Base-by-base conservation (phyloP, 2,329 filamentous ascomycete species). In the Talaromyces sp. region DNA sequence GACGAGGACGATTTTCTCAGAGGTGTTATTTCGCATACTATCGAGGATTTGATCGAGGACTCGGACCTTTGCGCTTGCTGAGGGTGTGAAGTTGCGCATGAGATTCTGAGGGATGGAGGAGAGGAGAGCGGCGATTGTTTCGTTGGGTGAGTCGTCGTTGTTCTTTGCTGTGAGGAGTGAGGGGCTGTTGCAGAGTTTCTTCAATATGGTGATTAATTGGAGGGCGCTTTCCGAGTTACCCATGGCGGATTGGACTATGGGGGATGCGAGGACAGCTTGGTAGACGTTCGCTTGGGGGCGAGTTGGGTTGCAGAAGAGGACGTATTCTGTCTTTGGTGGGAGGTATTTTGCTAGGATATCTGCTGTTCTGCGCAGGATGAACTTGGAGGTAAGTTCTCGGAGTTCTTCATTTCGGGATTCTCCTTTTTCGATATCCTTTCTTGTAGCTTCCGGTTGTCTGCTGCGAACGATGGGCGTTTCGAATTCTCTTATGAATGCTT, bases 111-210 rank as follows among this genome's bases (percentile, higher is more conserved):
- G 82, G 0, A 89, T 78, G 7, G 77, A 77, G 8, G 80, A 76
- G 9, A 86, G 64, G 22, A 83, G 66, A 20, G 75, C 66, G 36
- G 73, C 65, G 33, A 80, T 75, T 29, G 75, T 78, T 42, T 80
- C 76, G 30, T 74, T 80, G 2, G 77, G 74, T 2, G 70, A 70
- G 32, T 80, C 75, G 33, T 82, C 76, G 3, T 70, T 70, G 17
- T 73, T 75, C 52, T 80, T 81, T 2, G 77, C 72, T 37, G 78
- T 78, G 7, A 90, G 75, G 9, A 89, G 71, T 0, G 80, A 83
- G 1, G 87, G 87, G 57, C 85, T 86, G 66, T 90, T 90, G 76
- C 87, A 90, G 16, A 89, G 78, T 67, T 90, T 90, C 72, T 90
- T 90, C 16, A 90, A 74, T 16, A 89, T 79, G 14, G 84, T 89